Evolutionary conservation across 495 filamentous ascomycete genomes (phyloP).

Genomic region (Wilcoxina mikolae): DNA sequence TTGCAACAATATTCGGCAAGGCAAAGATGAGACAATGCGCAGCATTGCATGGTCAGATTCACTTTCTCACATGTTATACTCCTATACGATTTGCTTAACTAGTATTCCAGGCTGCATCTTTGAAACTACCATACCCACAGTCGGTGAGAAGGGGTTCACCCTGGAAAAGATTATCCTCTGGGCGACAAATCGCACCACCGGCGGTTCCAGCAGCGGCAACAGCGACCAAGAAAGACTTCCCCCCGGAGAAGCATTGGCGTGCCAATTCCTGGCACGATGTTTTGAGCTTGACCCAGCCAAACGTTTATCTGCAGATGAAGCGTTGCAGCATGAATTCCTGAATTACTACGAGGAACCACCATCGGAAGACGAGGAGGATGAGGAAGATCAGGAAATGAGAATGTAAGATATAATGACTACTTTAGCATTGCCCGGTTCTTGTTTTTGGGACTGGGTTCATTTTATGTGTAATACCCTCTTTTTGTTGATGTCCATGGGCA

Average conservation of each 20-base stretch:
- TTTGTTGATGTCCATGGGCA: too few relatives aligned
- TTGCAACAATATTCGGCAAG: slow-evolving; percentile 85
- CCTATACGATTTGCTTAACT: background rate
- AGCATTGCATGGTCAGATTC: slow-evolving; percentile 68
- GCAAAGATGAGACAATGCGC: slow-evolving; percentile 69
- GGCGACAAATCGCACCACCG: slow-evolving; percentile 51
- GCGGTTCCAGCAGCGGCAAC: slow-evolving; percentile 28
- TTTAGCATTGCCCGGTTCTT: too few relatives aligned
- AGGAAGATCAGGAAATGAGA: background rate
- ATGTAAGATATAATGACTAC: too few relatives aligned
- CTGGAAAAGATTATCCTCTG: slow-evolving; percentile 89
- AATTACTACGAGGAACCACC: background rate
- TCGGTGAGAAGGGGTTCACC: slow-evolving; percentile 67
- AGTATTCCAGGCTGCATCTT: slow-evolving; percentile 63
- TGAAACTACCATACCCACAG: slow-evolving; percentile 79
- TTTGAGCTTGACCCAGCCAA: slow-evolving; percentile 56
- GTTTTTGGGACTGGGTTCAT: too few relatives aligned
- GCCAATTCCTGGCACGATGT: slow-evolving; percentile 51
- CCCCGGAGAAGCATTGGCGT: slow-evolving; percentile 47
- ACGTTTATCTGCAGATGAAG: slow-evolving; percentile 58
- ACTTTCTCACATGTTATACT: slow-evolving; percentile 32
- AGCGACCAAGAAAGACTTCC: slow-evolving; percentile 35
- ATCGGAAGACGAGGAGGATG: background rate
- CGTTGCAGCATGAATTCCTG: slow-evolving; percentile 63
- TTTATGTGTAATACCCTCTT: too few relatives aligned